Evolutionary conservation across 768 basidiomycete species (phyloP), one percentile per base, ranked within the genome.

Genomic region (Xanthoconium stramineum): DNA sequence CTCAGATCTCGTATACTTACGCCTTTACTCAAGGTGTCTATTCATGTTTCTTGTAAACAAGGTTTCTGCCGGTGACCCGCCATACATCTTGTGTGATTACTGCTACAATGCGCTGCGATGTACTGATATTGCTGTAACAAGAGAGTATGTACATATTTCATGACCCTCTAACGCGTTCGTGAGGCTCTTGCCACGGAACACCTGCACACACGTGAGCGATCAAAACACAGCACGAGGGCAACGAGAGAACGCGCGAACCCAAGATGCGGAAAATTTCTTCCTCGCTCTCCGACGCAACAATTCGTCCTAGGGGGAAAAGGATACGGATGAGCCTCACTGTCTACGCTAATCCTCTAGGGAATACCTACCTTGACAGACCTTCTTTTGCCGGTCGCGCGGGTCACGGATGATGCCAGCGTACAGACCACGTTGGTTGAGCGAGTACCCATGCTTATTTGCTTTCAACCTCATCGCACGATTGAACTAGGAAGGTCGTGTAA

Each of bases 391-490:
- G 61, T 89, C 79, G 32, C 77, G 77, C 15, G 83, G 83, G 67
- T 91, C 86, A 12, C 94, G 82, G 15, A 90, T 69, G 33, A 94
- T 86, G 0, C 83, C 87, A 7, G 74, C 77, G 62, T 79, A 94
- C 6, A 98, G 72, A 0, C 94, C 94, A 45, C 83, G 81, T 69
- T 98, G 94, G 62, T 98, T 97, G 45, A 98, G 78, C 13, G 88
- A 89, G 70, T 85, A 93, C 0, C 92, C 91, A 67, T 87, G 79
- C 46, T 79, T 83, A 60, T 82, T 83, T 4, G 95, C 95, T 71
- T 94, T 93, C 63, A 88, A 70, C 32, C 94, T 83, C 69, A 98
- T 85, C 6, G 88, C 86, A 9, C 95, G 86, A 70, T 96, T 97
- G 73, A 96, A 96, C 91, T 94, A 48, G 53, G 42, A 24, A 24